phyloP scores from a whole-genome alignment of 306 rosid species.

The Ammopiptanthus mongolicus region DNA sequence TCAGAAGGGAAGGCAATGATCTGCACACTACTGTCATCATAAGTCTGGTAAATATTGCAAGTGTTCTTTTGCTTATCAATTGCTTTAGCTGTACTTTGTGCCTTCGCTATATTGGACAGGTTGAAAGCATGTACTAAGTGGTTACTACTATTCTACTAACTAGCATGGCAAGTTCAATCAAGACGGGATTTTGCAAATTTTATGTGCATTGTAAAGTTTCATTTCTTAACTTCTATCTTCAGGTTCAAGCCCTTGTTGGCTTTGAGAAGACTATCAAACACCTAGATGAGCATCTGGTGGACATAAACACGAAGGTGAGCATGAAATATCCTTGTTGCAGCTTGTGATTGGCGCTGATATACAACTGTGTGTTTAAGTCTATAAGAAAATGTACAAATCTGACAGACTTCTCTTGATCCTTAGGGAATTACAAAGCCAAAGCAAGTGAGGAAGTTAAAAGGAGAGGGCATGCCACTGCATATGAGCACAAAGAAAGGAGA shows the following conservation, averaged over 20 bases:
- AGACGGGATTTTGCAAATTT: not conserved
- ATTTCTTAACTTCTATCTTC: slow-evolving; percentile 13
- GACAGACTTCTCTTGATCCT: slow-evolving; percentile 17
- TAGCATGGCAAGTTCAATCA: not conserved
- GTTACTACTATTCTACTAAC: not conserved
- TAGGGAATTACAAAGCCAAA: slow-evolving; percentile 92
- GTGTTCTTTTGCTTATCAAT: not conserved
- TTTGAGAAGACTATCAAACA: slow-evolving; percentile 84
- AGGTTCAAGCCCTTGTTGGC: slow-evolving; percentile 99
- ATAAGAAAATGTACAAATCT: not conserved
- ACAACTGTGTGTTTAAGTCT: not conserved
- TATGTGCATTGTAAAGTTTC: slow-evolving; percentile 3
- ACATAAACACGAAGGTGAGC: slow-evolving; percentile 82
- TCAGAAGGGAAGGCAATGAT: slow-evolving; percentile 86
- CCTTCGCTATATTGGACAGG: not conserved
- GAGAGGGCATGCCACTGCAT: slow-evolving; percentile 96
- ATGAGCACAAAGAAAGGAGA: slow-evolving; percentile 87
- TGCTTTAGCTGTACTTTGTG: not conserved
- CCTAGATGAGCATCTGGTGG: slow-evolving; percentile 83
- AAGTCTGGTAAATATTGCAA: slow-evolving; percentile 55
- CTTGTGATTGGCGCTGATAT: not conserved
- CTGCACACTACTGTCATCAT: slow-evolving; percentile 81
- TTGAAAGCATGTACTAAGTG: not conserved
- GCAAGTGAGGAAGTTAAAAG: slow-evolving; percentile 87
- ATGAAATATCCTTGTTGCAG: not conserved